Conservation (phyloP, 495 filamentous ascomycete species). For the Aspergillus indologenus region DNA sequence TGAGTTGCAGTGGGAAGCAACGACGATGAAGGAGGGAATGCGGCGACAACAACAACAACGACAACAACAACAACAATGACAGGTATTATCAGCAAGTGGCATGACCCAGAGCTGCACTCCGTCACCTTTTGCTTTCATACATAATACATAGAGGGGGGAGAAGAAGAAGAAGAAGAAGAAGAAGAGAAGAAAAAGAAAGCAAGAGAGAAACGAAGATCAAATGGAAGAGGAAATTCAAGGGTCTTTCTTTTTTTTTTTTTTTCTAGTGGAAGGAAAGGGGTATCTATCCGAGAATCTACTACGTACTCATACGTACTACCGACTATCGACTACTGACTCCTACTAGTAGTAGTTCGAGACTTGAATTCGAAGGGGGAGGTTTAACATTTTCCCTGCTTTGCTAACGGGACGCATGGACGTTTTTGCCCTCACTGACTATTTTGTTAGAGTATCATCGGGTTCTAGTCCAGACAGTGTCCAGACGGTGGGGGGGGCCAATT, state of each 20-base stretch:
- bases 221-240: not conserved
- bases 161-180: not conserved
- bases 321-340: not conserved
- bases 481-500: not conserved
- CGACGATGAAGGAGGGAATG: slow-evolving; percentile 1
- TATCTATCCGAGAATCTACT: not conserved
- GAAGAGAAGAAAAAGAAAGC: not conserved
- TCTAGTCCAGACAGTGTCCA: not conserved
- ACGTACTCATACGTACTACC: not conserved
- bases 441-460: slow-evolving; percentile 5
- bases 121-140: not conserved
- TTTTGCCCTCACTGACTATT: not conserved
- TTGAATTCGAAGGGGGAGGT: not conserved
- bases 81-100: not conserved
- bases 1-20: not conserved
- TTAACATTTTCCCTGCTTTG: not conserved
- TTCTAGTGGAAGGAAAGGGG: not conserved
- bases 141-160: not conserved
- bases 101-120: not conserved
- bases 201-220: too few relatives aligned
- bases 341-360: not conserved
- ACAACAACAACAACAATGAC: not conserved
- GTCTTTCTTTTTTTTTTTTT: slow-evolving; percentile 4
- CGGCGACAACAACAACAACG: not conserved
- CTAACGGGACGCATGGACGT: slow-evolving; percentile 9